Base-by-base conservation (phyloP, 1,284 basidiomycete genomes). In the Sphagnurus paluster region DNA sequence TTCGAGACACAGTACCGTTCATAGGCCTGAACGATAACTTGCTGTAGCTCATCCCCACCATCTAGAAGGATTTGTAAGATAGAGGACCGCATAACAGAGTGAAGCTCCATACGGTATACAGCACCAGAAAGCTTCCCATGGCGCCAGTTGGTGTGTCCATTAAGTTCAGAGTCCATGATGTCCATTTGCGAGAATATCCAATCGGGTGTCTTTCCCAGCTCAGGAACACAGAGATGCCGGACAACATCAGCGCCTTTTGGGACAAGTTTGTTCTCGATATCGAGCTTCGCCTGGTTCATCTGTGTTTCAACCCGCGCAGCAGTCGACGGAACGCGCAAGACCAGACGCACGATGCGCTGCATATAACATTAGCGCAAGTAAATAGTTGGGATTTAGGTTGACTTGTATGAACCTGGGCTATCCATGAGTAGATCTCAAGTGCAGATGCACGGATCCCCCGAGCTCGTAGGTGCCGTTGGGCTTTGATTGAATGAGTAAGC, bases 121-220 rank as follows among this genome's bases (percentile, higher is more conserved):
- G 91, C 89, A 5, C 93, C 93, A 33, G 87, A 90, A 5, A 96
- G 72, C 61, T 90, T 86, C 7, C 94, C 93, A 6, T 78, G 66
- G 46, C 73, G 80, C 86, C 82, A 98, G 50, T 80, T 74, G 1
- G 71, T 63, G 39, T 73, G 59, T 29, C 63, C 57, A 26, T 67
- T 68, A 44, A 76, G 57, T 52, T 82, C 80, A 20, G 59, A 66
- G 62, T 93, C 87, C 82, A 94, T 85, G 59, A 75, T 80, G 17
- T 78, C 75, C 85, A 93, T 92, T 60, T 93, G 87, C 4, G 74
- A 73, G 14, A 84, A 60, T 48, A 96, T 85, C 87, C 90, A 91
- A 48, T 88, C 84, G n/a, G 77, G 54, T 1, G 81, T 71, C 53
- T 82, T 76, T 2, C 93, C 91, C 24, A 82, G 62, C 0, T 70